Percentiles rank a stretch among this genome's conserved stretches.
Evolutionary conservation across 1,284 basidiomycete genomes (phyloP).

Genomic region (Melampsora americana): DNA sequence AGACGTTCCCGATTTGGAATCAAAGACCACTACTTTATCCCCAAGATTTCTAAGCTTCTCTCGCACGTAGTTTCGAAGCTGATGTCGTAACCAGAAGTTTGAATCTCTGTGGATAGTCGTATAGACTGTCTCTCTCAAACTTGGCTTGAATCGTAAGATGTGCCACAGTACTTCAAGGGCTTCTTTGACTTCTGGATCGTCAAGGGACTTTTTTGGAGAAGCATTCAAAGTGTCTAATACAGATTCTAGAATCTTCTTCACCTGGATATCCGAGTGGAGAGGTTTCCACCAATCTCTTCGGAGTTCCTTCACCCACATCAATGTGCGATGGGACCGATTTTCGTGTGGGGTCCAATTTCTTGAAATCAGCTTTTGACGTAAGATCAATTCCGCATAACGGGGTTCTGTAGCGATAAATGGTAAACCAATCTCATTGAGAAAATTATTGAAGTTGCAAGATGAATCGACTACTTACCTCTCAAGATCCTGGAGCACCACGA

Average conservation of each 20-base stretch:
- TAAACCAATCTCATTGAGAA: background rate
- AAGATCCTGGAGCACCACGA: slow-evolving; percentile 1
- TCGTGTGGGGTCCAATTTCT: background rate
- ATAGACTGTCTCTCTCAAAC: background rate
- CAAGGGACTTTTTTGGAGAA: background rate
- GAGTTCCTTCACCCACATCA: background rate
- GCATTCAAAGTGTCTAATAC: background rate
- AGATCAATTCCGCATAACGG: background rate
- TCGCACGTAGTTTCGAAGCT: background rate
- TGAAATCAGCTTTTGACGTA: background rate
- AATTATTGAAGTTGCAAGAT: background rate
- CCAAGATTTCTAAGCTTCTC: background rate
- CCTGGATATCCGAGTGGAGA: background rate
- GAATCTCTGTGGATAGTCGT: background rate
- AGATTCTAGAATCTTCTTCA: background rate
- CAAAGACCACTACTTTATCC: background rate
- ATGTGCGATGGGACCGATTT: background rate
- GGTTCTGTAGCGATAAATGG: background rate
- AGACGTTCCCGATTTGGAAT: background rate
- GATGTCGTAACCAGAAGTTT: background rate
- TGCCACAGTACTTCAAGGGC: background rate
- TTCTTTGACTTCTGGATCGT: background rate
- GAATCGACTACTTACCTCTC: background rate
- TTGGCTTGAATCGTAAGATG: background rate
- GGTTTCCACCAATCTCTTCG: slow-evolving; percentile 4